Percentiles rank a stretch among this genome's conserved stretches.
Evolutionary conservation across 305 asterid genomes (phyloP).

Genomic region (Euphrasia arctica): DNA sequence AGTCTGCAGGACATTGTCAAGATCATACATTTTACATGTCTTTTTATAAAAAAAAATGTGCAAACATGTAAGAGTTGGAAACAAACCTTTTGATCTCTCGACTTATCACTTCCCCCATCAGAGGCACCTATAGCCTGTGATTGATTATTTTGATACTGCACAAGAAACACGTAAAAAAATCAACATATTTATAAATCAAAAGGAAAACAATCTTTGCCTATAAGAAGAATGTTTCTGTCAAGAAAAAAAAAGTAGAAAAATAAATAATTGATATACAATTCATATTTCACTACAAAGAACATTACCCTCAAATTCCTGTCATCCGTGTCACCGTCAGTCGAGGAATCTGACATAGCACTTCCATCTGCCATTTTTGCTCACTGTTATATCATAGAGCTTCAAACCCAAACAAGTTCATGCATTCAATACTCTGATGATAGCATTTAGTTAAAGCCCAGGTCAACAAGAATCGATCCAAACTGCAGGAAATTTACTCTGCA

Average conservation of each 20-base stretch:
- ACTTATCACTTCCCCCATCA: constrained; percentile 51
- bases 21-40: not conserved
- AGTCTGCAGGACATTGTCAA: constrained; percentile 35
- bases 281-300: not conserved
- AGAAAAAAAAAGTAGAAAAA: not conserved
- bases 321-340: constrained; percentile 60
- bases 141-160: constrained; percentile 57
- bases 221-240: not conserved
- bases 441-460: constrained; percentile 20
- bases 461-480: constrained; percentile 17
- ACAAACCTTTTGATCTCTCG: constrained; percentile 64
- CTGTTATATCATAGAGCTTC: constrained; percentile 29
- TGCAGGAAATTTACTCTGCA: constrained; percentile 12
- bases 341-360: constrained; percentile 58
- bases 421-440: constrained; percentile 23
- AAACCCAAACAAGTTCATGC: constrained; percentile 22
- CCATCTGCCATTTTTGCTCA: constrained; percentile 53
- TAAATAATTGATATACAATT: not conserved
- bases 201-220: not conserved
- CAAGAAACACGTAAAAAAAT: not conserved
- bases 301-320: constrained; percentile 52
- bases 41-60: not conserved
- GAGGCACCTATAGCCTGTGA: constrained; percentile 29
- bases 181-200: not conserved
- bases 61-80: not conserved